Base-by-base conservation (phyloP, 176 grass and related monocot genomes). In the Tuctoria greenei region DNA sequence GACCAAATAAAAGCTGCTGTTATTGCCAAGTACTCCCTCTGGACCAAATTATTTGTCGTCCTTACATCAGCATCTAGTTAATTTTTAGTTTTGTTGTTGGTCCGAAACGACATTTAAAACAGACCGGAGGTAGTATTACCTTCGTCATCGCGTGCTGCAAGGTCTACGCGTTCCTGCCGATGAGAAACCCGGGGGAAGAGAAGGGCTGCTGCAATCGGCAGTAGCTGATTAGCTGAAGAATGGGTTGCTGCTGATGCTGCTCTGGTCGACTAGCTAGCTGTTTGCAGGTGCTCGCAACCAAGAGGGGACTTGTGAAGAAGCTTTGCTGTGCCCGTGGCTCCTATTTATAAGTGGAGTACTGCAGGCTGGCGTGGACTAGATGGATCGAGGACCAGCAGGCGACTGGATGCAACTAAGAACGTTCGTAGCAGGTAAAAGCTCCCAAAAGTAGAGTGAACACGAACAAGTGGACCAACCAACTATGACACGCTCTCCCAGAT, bases 261-360 rank as follows among this genome's bases (percentile, higher is more conserved):
- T 58, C 55, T 12, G 55, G 1, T 26, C 55, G 55, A 58, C 5
- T n/a, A n/a, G n/a, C n/a, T n/a, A n/a, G n/a, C n/a, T 58, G 55
- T 54, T 54, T 25, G 1, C 23, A 42, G 35, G 6, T 57, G 34
- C 7, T 17, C 15, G 66, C 42, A 28, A 31, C 40, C 66, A 28
- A 69, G 41, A 47, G 42, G 24, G 17, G 7, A 6, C 1, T 57
- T 15, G 66, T 25, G 71, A 45, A 16, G 46, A 46, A 35, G 38
- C 7, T 8, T 31, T 45, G 39, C 51, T 3, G 25, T 37, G 50
- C 8, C 51, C 7, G 25, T 17, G 37, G 52, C 64, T 61, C 41
- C 40, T 71, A 71, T 84, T 71, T 77, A 83, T 21, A 31, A 8
- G 73, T 17, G 56, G 49, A 4, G 40, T 7, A 62, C 14, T 10